Evolutionary conservation across 1,139 yeast species (phyloP).

Genomic region (Pichia inconspicua): DNA sequence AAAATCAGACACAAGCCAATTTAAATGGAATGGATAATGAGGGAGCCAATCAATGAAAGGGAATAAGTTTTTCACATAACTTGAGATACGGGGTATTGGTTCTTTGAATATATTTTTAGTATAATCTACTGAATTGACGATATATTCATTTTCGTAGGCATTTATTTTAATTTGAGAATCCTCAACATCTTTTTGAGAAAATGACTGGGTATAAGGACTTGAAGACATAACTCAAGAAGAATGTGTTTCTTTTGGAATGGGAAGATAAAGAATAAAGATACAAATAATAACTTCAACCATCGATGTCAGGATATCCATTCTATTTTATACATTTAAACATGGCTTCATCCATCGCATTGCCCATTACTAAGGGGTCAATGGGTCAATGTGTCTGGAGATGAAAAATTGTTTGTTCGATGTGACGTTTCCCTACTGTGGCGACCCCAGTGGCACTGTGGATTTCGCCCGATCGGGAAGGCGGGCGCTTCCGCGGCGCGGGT

Average conservation of each 20-base stretch:
- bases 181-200: background rate
- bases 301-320: no score
- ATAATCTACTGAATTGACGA: constrained; percentile 41
- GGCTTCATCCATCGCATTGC: no score
- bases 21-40: constrained; percentile 54
- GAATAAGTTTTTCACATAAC: constrained; percentile 57
- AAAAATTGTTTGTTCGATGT: no score
- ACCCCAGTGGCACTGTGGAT: no score
- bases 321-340: no score
- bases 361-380: no score
- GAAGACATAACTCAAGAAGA: background rate
- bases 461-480: no score
- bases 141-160: background rate
- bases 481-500: no score
- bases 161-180: background rate
- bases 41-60: constrained; percentile 78
- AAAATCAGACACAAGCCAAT: constrained; percentile 73
- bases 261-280: background rate
- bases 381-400: no score
- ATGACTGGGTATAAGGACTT: background rate
- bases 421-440: no score
- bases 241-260: background rate
- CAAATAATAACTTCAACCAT: background rate
- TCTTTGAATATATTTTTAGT: constrained; percentile 30
- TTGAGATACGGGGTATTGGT: constrained; percentile 35